Evolutionary conservation across 2,329 filamentous ascomycete species (phyloP).

Genomic region (Biscogniauxia sp.): DNA sequence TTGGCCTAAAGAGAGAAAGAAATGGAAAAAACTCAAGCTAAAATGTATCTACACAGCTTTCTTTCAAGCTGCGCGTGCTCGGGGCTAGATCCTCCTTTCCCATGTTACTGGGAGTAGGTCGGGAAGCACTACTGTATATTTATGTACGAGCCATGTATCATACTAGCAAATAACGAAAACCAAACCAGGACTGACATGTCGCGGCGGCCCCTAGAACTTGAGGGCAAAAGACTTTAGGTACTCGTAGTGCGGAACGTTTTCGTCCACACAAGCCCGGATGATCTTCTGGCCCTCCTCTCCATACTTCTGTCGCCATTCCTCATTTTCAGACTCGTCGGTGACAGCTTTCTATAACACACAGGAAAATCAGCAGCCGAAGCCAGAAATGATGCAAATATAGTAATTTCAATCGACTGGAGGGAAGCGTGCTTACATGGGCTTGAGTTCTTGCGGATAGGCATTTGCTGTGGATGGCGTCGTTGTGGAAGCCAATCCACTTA

Average conservation of each 20-base stretch:
- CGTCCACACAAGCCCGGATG: conserved; percentile 69
- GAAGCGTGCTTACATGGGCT: conserved; percentile 50
- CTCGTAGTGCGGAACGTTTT: conserved; percentile 73
- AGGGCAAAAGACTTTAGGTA: conserved; percentile 78
- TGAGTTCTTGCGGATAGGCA: conserved; percentile 69
- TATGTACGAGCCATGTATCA: conserved; percentile 20
- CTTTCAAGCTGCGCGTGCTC: neutral
- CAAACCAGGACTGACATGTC: conserved; percentile 5
- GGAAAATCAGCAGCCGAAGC: conserved; percentile 21
- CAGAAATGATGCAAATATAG: neutral
- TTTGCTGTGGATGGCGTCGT: conserved; percentile 84
- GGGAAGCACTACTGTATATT: neutral
- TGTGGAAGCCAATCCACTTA: conserved; percentile 97
- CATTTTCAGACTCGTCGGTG: conserved; percentile 64
- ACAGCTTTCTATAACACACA: conserved; percentile 52
- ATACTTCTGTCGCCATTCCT: conserved; percentile 72
- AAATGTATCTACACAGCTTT: conserved; percentile 1
- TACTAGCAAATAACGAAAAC: conserved; percentile 4
- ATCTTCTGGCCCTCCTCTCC: conserved; percentile 67
- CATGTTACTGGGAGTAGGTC: neutral
- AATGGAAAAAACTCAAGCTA: neutral
- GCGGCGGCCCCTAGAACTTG: conserved; percentile 44
- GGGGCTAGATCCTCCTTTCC: too few relatives aligned
- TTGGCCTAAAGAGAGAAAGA: neutral
- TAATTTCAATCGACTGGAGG: conserved; percentile 4